These are phyloP conservation scores for Trichosporon sp. DNA, from an alignment of 1,284 basidiomycete species.

Conservation along the genomic window DNA sequence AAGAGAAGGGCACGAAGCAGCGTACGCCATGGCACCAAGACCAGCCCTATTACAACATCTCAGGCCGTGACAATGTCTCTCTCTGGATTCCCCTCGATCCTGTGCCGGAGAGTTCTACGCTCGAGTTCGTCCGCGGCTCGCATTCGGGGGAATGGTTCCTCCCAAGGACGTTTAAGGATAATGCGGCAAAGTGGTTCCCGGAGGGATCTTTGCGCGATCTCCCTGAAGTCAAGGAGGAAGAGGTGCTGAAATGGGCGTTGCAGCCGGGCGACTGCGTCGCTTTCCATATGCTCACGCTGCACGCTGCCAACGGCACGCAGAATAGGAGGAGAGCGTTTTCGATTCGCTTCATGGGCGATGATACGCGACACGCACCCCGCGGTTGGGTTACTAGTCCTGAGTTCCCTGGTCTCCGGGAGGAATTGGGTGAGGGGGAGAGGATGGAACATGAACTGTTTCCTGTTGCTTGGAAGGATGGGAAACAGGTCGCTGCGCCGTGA, in stretches of 20 bases:
- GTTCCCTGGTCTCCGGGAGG: slow-evolving; percentile 14
- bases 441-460: slow-evolving; percentile 18
- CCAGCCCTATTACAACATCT: slow-evolving; percentile 21
- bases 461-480: slow-evolving; percentile 6
- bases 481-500: slow-evolving; percentile 2
- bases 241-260: slow-evolving; percentile 13
- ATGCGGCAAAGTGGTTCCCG: slow-evolving; percentile 20
- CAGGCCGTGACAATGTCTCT: slow-evolving; percentile 7
- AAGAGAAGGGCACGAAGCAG: slow-evolving; percentile 15
- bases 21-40: slow-evolving; percentile 21
- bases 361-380: slow-evolving; percentile 11
- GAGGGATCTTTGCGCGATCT: slow-evolving; percentile 15
- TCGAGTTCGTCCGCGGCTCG: slow-evolving; percentile 17
- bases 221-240: slow-evolving; percentile 13
- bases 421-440: slow-evolving; percentile 1
- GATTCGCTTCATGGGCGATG: slow-evolving; percentile 14
- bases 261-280: slow-evolving; percentile 15
- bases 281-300: slow-evolving; percentile 22
- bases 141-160: slow-evolving; percentile 18
- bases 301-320: slow-evolving; percentile 10
- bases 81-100: slow-evolving; percentile 20
- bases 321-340: slow-evolving; percentile 8
- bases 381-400: slow-evolving; percentile 14
- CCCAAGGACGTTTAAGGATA: slow-evolving; percentile 21
- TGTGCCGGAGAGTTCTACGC: slow-evolving; percentile 5